Percentiles rank a stretch among this genome's conserved stretches.
phyloP scores from a whole-genome alignment of 2,329 filamentous ascomycete species.

The Escovopsis sp. region DNA sequence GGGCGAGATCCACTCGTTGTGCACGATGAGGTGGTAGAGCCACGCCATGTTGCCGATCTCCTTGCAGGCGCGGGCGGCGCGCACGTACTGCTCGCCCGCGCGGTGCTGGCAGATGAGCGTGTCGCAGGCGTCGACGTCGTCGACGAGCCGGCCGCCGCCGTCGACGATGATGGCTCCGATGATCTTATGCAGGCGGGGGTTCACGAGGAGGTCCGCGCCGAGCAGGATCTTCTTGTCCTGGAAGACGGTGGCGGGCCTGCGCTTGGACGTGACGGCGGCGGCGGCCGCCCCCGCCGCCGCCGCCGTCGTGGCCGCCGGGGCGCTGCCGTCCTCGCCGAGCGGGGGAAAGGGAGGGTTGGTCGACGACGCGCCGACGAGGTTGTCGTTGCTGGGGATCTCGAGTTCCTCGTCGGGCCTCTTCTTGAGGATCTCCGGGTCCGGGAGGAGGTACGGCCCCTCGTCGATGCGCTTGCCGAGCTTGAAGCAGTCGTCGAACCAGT shows the following conservation, averaged over 20 bases:
- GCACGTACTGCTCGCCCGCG: constrained; percentile 62
- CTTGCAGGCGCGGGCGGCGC: constrained; percentile 61
- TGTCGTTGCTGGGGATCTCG: constrained; percentile 39
- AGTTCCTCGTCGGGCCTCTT: constrained; percentile 40
- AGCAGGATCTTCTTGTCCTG: constrained; percentile 64
- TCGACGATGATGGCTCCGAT: constrained; percentile 55
- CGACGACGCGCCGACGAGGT: constrained; percentile 53
- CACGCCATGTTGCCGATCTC: constrained; percentile 86
- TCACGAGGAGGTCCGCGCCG: constrained; percentile 58
- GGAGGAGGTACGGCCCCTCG: constrained; percentile 72
- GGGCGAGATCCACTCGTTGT: constrained; percentile 80
- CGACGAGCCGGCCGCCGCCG: constrained; percentile 56
- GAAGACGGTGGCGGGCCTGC: constrained; percentile 57
- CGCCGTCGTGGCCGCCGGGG: too few relatives aligned
- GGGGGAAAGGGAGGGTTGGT: constrained; percentile 23
- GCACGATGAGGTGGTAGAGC: constrained; percentile 83
- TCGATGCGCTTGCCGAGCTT: constrained; percentile 84
- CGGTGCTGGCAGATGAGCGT: constrained; percentile 82
- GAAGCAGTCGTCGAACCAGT: constrained; percentile 97
- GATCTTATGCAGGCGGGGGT: constrained; percentile 47
- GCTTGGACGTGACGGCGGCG: too few relatives aligned
- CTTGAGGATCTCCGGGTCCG: constrained; percentile 70
- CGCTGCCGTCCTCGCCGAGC: too few relatives aligned
- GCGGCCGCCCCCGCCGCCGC: too few relatives aligned
- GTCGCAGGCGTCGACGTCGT: constrained; percentile 53